Base-by-base conservation (phyloP, 2,329 filamentous ascomycete genomes). In the Colletotrichum limetticola region DNA sequence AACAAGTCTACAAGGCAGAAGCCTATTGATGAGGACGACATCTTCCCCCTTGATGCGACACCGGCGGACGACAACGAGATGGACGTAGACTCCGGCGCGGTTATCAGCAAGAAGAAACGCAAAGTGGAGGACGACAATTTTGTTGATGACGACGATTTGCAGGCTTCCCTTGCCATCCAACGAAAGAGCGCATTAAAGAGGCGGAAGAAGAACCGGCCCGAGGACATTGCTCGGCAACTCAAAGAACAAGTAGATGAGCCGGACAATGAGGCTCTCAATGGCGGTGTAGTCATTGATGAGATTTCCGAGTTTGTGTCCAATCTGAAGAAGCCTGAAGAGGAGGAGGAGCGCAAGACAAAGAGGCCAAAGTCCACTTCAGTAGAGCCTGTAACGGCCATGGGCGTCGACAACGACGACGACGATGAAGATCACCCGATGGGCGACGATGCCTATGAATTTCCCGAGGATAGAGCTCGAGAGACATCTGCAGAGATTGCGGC, bases 241-340 rank as follows among this genome's bases (percentile, higher is more conserved):
- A 92, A 91, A 24, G 89, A 91, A 35, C 91, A 92, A 62, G 88
- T 88, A 28, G 84, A 88, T 0, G 86, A 90, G 4, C 79, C 83
- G 11, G 86, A 87, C 55, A 86, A 89, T 63, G 85, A 85, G 42
- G 86, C 86, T 2, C 77, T 78, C 7, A 81, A 79, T 30, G 84
- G 83, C 35, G 96, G 95, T 1, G 86, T 99, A 1, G 90, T 98
- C n/a, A 95, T 99, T 70, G 96, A 98, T 74, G 97, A 98, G 80
- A 98, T 96, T 0, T 95, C 95, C 0, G 95, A 98, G 78, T 99
- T 99, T 78, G 93, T 99, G 35, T 93, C 95, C 30, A 95, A 95
- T 67, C 84, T 99, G 68, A 93, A 92, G 79, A 93, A 92, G 71
- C 90, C 92, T 16, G 88, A 86, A 24, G 86, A 87, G 8, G 85